Conservation (phyloP, 202 grass and related monocot species). For the Digitaria exilis region DNA sequence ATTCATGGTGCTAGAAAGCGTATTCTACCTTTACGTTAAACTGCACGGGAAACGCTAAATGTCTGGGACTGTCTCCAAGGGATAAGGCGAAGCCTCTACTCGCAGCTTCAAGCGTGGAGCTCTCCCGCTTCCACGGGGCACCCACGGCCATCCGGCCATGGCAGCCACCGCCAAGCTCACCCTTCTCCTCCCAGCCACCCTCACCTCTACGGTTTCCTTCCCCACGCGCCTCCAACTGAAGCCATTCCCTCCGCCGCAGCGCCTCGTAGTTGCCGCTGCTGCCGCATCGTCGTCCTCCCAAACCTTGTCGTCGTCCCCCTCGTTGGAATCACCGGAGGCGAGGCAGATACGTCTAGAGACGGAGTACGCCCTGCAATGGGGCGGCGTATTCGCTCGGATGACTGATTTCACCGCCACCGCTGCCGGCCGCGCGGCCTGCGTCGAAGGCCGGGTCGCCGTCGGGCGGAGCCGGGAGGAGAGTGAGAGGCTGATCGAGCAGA, state of each 20-base stretch:
- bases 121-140: not conserved
- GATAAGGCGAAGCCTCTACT: constrained; percentile 28
- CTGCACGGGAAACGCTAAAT: not conserved
- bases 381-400: constrained; percentile 49
- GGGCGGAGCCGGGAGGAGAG: constrained; percentile 57
- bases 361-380: constrained; percentile 60
- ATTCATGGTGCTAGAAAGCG: not conserved
- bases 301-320: too few relatives aligned
- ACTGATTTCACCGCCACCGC: constrained; percentile 52
- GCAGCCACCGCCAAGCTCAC: not conserved
- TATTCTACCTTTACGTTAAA: not conserved
- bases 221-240: not conserved
- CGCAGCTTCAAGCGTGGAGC: not conserved
- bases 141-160: constrained; percentile 25
- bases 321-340: constrained; percentile 7
- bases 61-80: too few relatives aligned
- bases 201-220: not conserved
- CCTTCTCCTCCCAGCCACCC: not conserved
- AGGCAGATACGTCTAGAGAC: constrained; percentile 50
- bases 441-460: constrained; percentile 45
- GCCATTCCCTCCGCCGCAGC: not conserved
- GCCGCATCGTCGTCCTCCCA: not conserved
- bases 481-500: constrained; percentile 69
- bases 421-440: constrained; percentile 50
- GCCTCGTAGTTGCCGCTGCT: not conserved